Evolutionary conservation across 1,284 basidiomycete genomes (phyloP), one percentile per base, ranked within the genome.

Genomic region (Cryptococcus jaspeensis): DNA sequence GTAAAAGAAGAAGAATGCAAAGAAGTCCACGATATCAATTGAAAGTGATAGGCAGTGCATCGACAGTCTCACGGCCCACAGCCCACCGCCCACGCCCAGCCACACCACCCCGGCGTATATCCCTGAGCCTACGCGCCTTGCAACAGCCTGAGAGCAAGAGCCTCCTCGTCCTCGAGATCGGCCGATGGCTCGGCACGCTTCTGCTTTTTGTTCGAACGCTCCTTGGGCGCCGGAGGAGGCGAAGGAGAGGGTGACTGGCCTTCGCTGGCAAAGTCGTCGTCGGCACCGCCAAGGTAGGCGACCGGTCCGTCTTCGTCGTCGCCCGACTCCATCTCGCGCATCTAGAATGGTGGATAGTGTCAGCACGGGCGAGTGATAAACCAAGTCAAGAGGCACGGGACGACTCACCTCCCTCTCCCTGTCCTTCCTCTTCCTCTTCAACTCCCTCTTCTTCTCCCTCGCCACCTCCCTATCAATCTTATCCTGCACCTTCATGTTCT

Each of bases 371-470:
- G 28, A 9, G 28, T 9, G 28, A 32, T 32, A 9, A 9, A 9
- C 28, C 4, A 32, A 32, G 28, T 32, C 9, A 35, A 16, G 18
- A 52, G 32, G 11, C 32, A 35, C 41, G 50, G 20, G 13, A 1
- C 2, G 2, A 68, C 76, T 69, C 57, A 78, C 80, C 67, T 86
- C 87, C 38, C 81, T 82, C 65, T 94, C 91, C 58, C 88, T 84
- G 70, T 91, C 87, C 80, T 95, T 96, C 67, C 90, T 80, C 77
- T 91, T 94, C 58, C 85, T 74, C 78, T 87, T 84, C 81, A 88
- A 90, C 77, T 93, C 90, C 60, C 83, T 80, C 79, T 89, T 88
- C 83, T 93, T 93, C 73, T 89, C 90, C 73, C 84, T 86, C 22
- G 90, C 93, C 64, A 90, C 85, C 58, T 85, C 84, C 78, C 88